Base-by-base conservation (phyloP, 2,329 filamentous ascomycete genomes). In the Apiospora marii region DNA sequence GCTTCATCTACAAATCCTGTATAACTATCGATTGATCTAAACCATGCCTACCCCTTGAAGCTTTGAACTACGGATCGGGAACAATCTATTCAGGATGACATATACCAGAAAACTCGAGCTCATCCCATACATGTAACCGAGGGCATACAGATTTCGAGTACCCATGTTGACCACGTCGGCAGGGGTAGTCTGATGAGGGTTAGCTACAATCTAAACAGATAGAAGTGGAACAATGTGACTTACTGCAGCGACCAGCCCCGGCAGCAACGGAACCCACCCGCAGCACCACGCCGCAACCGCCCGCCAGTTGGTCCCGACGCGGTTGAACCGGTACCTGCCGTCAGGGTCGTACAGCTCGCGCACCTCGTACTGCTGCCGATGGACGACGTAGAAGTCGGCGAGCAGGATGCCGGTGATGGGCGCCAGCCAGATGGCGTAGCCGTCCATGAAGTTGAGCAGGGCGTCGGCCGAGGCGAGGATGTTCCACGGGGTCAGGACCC, bases 341-440 rank as follows among this genome's bases (percentile, higher is more conserved):
- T 27, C 3, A 3, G n/a, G n/a, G 12, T 51, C n/a, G 49, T 51
- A 27, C 49, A 51, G 13, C n/a, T 27, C 49, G n/a, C n/a, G n/a
- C 13, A 24, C n/a, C 12, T 51, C 49, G 49, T 51, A 51, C 3
- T 27, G n/a, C 49, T 51, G n/a, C 12, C 49, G n/a, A 14, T 51
- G 49, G n/a, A 51, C n/a, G 49, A 51, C 8, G 12, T 51, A 51
- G 49, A 51, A 51, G 5, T 51, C 49, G 10, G 49, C 49, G 49
- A 51, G 49, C 10, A 51, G n/a, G 13, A 24, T 27, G 13, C 49
- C 49, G n/a, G 49, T 51, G n/a, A 51, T 51, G 2, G 49, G 49
- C n/a, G n/a, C 49, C 49, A 51, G 49, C 49, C 49, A 51, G 49
- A 49, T 51, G n/a, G 49, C 49, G n/a, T 51, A 51, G n/a, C n/a